phyloP scores from a whole-genome alignment of 352 stramenopile species.

The Phytophthora pinifolia region DNA sequence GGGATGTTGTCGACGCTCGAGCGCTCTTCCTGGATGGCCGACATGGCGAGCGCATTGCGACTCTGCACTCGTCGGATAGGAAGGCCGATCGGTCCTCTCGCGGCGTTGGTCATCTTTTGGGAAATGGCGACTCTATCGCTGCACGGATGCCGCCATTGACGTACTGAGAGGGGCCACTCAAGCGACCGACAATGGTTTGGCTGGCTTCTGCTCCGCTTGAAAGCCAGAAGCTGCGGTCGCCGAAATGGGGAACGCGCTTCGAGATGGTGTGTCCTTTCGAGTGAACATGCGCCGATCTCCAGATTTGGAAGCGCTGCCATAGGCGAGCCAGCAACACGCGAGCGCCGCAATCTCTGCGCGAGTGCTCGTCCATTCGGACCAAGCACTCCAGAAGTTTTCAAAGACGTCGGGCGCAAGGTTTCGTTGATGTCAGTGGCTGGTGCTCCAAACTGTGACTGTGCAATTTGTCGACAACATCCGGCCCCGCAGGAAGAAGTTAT shows the following conservation, averaged over 20 bases:
- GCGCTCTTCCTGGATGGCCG: constrained; percentile 32
- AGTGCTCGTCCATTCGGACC: background rate
- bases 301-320: constrained; percentile 13
- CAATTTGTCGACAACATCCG: too few relatives aligned
- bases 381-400: constrained; percentile 25
- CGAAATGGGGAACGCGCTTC: constrained; percentile 15
- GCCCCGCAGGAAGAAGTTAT: too few relatives aligned
- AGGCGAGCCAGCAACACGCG: constrained; percentile 8
- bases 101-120: constrained; percentile 24
- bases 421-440: too few relatives aligned
- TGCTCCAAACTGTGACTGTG: too few relatives aligned
- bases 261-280: constrained; percentile 26
- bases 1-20: constrained; percentile 13
- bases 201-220: constrained; percentile 29
- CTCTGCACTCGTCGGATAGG: constrained; percentile 21
- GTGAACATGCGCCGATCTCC: constrained; percentile 12
- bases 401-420: constrained; percentile 1
- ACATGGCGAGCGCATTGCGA: constrained; percentile 37
- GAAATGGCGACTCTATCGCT: constrained; percentile 11
- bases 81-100: constrained; percentile 31
- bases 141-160: constrained; percentile 3
- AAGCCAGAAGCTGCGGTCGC: constrained; percentile 18
- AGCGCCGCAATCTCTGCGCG: constrained; percentile 1
- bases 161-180: constrained; percentile 14
- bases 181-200: constrained; percentile 17